Evolutionary conservation across 1,284 basidiomycete genomes (phyloP).

Genomic region (Psilocybe mexicana): DNA sequence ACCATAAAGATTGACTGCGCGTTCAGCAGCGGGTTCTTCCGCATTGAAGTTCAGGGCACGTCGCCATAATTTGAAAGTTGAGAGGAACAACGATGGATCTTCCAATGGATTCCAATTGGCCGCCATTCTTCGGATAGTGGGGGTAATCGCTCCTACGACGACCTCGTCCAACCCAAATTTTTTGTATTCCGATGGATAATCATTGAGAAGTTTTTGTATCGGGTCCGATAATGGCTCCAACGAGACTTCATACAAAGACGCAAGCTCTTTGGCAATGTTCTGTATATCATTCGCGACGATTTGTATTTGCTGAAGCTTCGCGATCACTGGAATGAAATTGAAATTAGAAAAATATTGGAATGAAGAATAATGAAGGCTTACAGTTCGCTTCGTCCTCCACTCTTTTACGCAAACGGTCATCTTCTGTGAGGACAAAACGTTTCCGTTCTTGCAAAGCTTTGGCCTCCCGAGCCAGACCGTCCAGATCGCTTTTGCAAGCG

Average conservation of each 20-base stretch:
- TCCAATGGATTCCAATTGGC: slow-evolving; percentile 73
- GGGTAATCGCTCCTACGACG: slow-evolving; percentile 87
- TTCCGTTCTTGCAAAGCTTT: slow-evolving; percentile 79
- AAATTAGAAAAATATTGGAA: slow-evolving; percentile 18
- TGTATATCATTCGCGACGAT: slow-evolving; percentile 72
- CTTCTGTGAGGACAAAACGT: slow-evolving; percentile 74
- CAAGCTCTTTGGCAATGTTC: slow-evolving; percentile 59
- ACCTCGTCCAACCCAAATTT: slow-evolving; percentile 86
- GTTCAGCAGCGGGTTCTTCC: slow-evolving; percentile 29
- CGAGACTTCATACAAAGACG: slow-evolving; percentile 64
- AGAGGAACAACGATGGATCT: slow-evolving; percentile 61
- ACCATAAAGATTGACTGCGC: slow-evolving; percentile 61
- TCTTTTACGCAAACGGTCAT: slow-evolving; percentile 64
- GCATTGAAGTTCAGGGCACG: slow-evolving; percentile 61
- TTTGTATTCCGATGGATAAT: slow-evolving; percentile 80
- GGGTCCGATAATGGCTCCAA: slow-evolving; percentile 70
- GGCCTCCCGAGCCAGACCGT: slow-evolving; percentile 88
- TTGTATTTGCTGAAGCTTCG: slow-evolving; percentile 75
- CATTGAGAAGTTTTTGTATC: slow-evolving; percentile 70
- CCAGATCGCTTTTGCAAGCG: slow-evolving; percentile 78
- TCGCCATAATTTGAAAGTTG: slow-evolving; percentile 71
- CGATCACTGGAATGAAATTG: slow-evolving; percentile 56
- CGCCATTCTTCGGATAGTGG: slow-evolving; percentile 70
- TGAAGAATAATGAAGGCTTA: slow-evolving; percentile 37
- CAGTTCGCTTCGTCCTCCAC: slow-evolving; percentile 75